Conservation (phyloP, 2,329 filamentous ascomycete species). For the Daldinia sp. region DNA sequence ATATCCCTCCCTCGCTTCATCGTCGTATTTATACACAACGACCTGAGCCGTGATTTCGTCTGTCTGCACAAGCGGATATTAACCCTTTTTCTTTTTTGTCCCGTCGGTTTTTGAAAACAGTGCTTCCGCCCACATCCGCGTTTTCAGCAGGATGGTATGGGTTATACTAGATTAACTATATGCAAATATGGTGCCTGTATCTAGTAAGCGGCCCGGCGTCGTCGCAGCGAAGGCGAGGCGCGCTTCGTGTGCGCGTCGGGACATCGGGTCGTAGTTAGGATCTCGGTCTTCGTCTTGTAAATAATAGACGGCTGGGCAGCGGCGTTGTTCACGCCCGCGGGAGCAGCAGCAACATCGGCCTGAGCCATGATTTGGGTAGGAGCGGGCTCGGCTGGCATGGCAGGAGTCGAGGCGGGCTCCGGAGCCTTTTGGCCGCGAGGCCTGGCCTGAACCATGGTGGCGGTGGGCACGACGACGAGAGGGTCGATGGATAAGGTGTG, state of each 20-base stretch:
- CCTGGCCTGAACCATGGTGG: slow-evolving; percentile 12
- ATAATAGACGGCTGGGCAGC: not conserved
- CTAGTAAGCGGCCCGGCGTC: not conserved
- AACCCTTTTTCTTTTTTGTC: not conserved
- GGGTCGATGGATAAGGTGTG: slow-evolving; percentile 24
- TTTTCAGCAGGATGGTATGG: not conserved
- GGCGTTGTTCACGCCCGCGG: not conserved
- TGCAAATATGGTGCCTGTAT: too few species aligned
- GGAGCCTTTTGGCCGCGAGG: not conserved
- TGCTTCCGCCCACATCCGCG: not conserved
- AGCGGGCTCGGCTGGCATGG: not conserved
- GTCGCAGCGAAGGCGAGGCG: not conserved
- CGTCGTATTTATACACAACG: not conserved
- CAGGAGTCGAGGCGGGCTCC: not conserved
- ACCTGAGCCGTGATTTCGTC: not conserved
- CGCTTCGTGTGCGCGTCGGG: not conserved
- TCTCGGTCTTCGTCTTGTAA: not conserved
- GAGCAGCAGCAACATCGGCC: not conserved
- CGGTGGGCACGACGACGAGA: slow-evolving; percentile 15
- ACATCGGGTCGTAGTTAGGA: slow-evolving; percentile 1
- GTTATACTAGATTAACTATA: too few species aligned
- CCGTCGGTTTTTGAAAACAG: too few species aligned
- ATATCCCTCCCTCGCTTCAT: not conserved
- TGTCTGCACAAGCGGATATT: not conserved
- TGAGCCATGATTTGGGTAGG: not conserved